A percentile compares a stretch with the other conserved stretches of the same genome.
phyloP scores from a whole-genome alignment of 2,329 filamentous ascomycete species.

The Penicillium sp. region DNA sequence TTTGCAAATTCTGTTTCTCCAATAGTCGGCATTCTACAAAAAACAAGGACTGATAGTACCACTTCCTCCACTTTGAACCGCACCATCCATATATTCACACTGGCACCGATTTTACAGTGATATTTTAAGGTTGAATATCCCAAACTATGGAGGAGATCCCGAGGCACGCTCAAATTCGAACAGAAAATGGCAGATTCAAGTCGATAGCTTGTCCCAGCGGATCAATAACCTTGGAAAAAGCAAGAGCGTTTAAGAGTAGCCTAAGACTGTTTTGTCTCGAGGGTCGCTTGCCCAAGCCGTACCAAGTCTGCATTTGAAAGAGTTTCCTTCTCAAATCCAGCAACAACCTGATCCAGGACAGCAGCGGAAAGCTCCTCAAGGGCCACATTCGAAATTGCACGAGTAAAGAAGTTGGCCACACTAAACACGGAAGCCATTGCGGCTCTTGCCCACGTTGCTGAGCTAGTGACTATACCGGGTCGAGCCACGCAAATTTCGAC shows the following conservation, averaged over 20 bases:
- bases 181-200: not conserved
- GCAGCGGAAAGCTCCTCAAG: slow-evolving; percentile 6
- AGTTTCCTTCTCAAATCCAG: slow-evolving; percentile 7
- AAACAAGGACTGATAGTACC: not conserved
- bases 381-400: slow-evolving; percentile 2
- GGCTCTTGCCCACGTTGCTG: slow-evolving; percentile 3
- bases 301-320: slow-evolving; percentile 20
- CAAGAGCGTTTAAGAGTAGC: not conserved
- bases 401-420: slow-evolving; percentile 2
- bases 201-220: not conserved
- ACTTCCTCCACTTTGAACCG: too few relatives aligned
- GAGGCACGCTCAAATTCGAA: too few relatives aligned
- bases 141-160: too few relatives aligned
- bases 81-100: too few relatives aligned
- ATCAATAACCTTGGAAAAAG: not conserved
- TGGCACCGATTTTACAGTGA: too few relatives aligned
- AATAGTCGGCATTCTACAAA: not conserved
- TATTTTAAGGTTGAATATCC: too few relatives aligned
- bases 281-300: slow-evolving; percentile 1
- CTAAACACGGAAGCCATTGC: not conserved
- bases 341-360: slow-evolving; percentile 4
- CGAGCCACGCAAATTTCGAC: slow-evolving; percentile 10
- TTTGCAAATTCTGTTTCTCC: too few relatives aligned
- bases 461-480: slow-evolving; percentile 6
- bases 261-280: not conserved